Evolutionary conservation across 2,329 filamentous ascomycete species (phyloP), one percentile per base, ranked within the genome.

Genomic region (Biscogniauxia marginata): DNA sequence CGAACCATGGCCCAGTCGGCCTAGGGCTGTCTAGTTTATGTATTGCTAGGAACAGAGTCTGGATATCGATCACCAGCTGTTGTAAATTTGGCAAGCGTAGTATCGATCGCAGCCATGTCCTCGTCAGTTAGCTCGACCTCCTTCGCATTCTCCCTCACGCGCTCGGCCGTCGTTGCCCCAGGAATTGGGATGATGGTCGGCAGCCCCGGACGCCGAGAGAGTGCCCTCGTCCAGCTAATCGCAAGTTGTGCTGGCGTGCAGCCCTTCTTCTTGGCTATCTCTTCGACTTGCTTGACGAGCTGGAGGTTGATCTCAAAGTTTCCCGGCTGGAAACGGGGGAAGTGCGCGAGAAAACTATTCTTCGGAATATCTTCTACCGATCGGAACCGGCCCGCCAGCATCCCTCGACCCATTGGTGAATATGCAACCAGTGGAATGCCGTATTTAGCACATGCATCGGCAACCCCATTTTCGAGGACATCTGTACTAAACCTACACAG

Each of bases 381-480:
- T 65, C 77, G 79, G 64, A 83, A 74, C 59, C 79, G 68, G 1
- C 82, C 82, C 0, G 81, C 81, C 55, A 86, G 70, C 73, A 86
- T 80, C 0, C 83, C 83, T 1, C 67, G 60, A 5, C 88, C 86
- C 0, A 92, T 76, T 1, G 90, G 89, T 46, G 86, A 87, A 73
- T 91, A 93, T 0, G 87, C 88, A 34, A 91, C 73, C 49, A 93
- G 74, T 0, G 88, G 86, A 57, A 93, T 91, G 48, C 78, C 75
- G 47, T 88, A 72, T 67, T 93, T 79, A 0, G 76, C 79, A 65
- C 84, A 88, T 0, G 82, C 78, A 54, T 59, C 66, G 7, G 67
- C 67, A n/a, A 71, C 64, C 16, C 69, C 68, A 50, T 71, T 67
- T 9, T 65, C 49, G 20, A 71, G 55, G 22, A 66, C 50, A 1